Evolutionary conservation across 495 filamentous ascomycete genomes (phyloP).

Genomic region (Annulohypoxylon nitens): DNA sequence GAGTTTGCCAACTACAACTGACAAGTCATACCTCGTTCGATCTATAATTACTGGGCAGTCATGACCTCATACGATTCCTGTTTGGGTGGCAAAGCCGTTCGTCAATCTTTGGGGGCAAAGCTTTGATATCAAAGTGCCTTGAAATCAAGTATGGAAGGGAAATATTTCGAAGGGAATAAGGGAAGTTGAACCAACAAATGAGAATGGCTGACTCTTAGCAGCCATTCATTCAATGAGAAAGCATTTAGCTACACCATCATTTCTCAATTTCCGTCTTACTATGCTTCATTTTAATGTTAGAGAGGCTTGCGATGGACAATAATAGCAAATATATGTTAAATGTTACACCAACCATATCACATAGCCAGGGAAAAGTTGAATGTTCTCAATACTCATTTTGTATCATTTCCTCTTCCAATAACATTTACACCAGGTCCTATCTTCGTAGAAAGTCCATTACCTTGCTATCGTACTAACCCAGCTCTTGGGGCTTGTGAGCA

Average conservation of each 20-base stretch:
- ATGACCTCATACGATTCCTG: neutral
- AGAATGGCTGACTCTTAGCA: neutral
- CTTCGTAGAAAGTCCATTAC: neutral
- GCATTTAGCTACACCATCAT: neutral
- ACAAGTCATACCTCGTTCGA: neutral
- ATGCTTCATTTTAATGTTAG: neutral
- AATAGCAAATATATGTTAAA: neutral
- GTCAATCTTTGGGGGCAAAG: neutral
- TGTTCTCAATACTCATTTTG: neutral
- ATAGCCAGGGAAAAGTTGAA: neutral
- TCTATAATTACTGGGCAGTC: neutral
- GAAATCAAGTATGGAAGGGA: neutral
- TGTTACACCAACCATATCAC: neutral
- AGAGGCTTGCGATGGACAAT: neutral
- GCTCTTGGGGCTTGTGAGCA: neutral
- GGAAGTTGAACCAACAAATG: neutral
- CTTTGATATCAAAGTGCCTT: neutral
- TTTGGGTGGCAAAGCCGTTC: neutral
- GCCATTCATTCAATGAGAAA: neutral
- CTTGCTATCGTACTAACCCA: neutral
- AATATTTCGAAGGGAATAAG: neutral
- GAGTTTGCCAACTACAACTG: neutral
- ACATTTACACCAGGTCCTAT: neutral
- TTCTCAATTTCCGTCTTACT: neutral
- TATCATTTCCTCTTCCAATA: neutral